phyloP scores from a whole-genome alignment of 192 early-diverging fungal species.

The Gigaspora rosea region DNA sequence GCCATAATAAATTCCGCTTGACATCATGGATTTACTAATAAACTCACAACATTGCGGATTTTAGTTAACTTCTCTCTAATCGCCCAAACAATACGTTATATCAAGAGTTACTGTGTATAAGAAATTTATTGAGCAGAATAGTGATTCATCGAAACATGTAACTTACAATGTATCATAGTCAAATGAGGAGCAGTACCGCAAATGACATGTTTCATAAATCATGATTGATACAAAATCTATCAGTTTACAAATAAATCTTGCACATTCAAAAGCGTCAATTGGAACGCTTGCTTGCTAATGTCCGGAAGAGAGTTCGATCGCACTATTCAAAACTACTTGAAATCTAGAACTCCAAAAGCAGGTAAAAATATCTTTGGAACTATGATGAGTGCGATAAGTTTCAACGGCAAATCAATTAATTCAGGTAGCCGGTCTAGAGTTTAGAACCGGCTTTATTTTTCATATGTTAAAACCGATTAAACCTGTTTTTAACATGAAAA shows the following conservation, averaged over 20 bases:
- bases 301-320: conserved; percentile 72
- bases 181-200: conserved; percentile 61
- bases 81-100: no score
- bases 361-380: conserved; percentile 39
- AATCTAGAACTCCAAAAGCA: conserved; percentile 69
- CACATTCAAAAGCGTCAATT: conserved; percentile 41
- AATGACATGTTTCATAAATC: not conserved
- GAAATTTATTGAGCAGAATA: conserved; percentile 5
- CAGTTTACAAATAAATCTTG: not conserved
- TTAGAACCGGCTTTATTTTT: not conserved
- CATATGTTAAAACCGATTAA: no score
- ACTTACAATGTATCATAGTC: conserved; percentile 66
- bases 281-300: conserved; percentile 62
- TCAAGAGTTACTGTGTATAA: not conserved
- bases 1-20: no score
- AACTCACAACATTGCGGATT: no score
- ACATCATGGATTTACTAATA: no score
- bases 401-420: not conserved
- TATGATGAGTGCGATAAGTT: not conserved
- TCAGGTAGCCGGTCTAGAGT: conserved; percentile 32
- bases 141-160: not conserved
- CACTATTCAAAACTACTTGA: conserved; percentile 67
- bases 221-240: not conserved
- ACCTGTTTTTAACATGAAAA: no score
- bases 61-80: no score